Conservation (phyloP, 805 yeast species). For the Yamadazyma akitaensis region DNA sequence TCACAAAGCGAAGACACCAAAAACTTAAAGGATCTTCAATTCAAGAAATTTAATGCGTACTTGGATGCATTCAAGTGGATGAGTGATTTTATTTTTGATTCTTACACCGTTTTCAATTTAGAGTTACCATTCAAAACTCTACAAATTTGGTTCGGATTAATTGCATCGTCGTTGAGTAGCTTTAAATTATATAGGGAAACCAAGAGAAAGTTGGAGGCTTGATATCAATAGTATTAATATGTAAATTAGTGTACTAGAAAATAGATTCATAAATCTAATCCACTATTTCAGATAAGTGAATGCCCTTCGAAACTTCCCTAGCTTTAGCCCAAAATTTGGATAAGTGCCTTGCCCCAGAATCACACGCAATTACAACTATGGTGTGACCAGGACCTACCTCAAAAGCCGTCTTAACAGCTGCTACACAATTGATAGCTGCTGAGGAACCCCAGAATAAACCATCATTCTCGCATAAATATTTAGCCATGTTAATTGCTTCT, state of each 20-base stretch:
- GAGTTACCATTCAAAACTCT: constrained; percentile 36
- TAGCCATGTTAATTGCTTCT: constrained; percentile 88
- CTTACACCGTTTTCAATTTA: constrained; percentile 38
- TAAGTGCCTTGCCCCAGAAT: constrained; percentile 85
- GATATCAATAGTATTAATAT: not conserved
- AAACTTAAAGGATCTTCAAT: constrained; percentile 32
- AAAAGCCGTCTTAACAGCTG: constrained; percentile 60
- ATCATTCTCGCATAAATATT: constrained; percentile 71
- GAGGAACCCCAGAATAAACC: constrained; percentile 92
- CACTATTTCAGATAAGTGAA: not conserved
- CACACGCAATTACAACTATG: constrained; percentile 86
- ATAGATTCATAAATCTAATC: not conserved
- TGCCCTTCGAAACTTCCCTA: constrained; percentile 26
- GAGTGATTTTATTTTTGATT: constrained; percentile 39
- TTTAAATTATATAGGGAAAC: constrained; percentile 39
- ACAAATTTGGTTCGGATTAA: constrained; percentile 46
- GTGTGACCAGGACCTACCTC: constrained; percentile 53
- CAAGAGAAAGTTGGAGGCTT: constrained; percentile 9
- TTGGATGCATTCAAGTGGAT: constrained; percentile 38
- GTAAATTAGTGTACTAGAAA: constrained; percentile 1
- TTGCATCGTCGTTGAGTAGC: constrained; percentile 37
- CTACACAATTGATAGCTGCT: constrained; percentile 92
- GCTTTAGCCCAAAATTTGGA: constrained; percentile 91
- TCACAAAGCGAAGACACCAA: constrained; percentile 16
- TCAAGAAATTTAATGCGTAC: constrained; percentile 34